phyloP scores from a whole-genome alignment of 352 stramenopile species.

The Globisporangium cederbergense region DNA sequence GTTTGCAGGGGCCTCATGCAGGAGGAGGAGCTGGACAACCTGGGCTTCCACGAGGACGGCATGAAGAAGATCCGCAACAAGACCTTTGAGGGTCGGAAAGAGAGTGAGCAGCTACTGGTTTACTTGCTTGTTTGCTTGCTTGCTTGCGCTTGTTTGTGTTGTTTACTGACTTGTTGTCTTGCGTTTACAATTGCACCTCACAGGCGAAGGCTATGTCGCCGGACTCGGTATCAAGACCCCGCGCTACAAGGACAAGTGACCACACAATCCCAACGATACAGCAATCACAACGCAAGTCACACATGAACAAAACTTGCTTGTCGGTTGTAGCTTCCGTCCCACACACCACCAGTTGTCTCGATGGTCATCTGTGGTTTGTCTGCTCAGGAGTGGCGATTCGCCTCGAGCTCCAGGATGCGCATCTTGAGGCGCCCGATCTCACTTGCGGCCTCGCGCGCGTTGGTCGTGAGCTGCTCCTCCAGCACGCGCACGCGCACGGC shows the following conservation, averaged over 20 bases:
- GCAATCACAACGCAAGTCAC: not conserved
- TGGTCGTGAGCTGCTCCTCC: slow-evolving; percentile 64
- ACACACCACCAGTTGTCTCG: not conserved
- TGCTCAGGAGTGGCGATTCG: not conserved
- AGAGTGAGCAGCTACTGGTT: slow-evolving; percentile 29
- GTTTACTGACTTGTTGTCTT: not conserved
- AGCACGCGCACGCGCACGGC: slow-evolving; percentile 58
- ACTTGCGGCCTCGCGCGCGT: slow-evolving; percentile 48
- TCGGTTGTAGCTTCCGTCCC: no score
- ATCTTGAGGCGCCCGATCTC: slow-evolving; percentile 63
- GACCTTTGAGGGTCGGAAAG: slow-evolving; percentile 64
- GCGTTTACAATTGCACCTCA: not conserved
- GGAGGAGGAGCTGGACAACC: slow-evolving; percentile 72
- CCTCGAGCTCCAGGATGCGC: slow-evolving; percentile 64
- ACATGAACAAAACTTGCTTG: not conserved
- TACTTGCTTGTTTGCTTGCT: not conserved
- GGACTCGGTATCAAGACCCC: slow-evolving; percentile 70
- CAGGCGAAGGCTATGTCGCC: slow-evolving; percentile 80
- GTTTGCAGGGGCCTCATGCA: slow-evolving; percentile 74
- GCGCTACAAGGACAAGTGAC: slow-evolving; percentile 54
- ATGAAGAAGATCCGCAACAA: slow-evolving; percentile 66
- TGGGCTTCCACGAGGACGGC: slow-evolving; percentile 81
- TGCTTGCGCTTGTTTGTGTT: not conserved
- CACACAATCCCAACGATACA: slow-evolving; percentile 2
- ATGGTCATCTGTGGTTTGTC: not conserved